Conservation (phyloP, 352 stramenopile genomes). For the Globisporangium mamillatum region DNA sequence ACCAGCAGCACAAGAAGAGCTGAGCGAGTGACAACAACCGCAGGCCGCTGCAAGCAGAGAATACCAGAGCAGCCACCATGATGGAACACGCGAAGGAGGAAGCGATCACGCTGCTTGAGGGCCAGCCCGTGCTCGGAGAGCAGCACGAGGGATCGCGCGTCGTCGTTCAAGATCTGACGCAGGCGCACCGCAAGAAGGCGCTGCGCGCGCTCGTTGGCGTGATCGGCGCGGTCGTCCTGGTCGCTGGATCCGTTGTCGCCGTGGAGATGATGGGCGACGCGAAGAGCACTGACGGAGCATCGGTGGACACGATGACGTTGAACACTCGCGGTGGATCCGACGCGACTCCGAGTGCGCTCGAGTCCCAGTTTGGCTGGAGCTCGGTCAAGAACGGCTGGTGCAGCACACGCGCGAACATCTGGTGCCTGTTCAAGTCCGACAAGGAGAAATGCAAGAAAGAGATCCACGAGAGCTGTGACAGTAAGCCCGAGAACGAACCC, state of each 20-base stretch:
- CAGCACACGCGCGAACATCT: conserved; percentile 16
- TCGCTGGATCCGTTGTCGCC: conserved; percentile 24
- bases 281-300: background rate
- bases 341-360: conserved; percentile 10
- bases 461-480: conserved; percentile 17
- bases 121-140: background rate
- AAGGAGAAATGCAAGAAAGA: conserved; percentile 29
- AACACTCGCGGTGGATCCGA: conserved; percentile 4
- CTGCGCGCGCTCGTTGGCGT: conserved; percentile 8
- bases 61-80: conserved; percentile 2
- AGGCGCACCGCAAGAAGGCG: conserved; percentile 11
- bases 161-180: conserved; percentile 3
- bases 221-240: conserved; percentile 17
- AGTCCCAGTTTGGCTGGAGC: conserved; percentile 26
- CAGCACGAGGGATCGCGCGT: background rate
- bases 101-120: conserved; percentile 13
- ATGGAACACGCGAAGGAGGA: conserved; percentile 14
- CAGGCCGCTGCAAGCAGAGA: background rate
- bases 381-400: conserved; percentile 25
- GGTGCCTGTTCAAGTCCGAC: conserved; percentile 29
- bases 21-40: background rate
- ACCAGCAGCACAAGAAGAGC: background rate
- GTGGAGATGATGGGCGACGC: conserved; percentile 21
- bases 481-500: conserved; percentile 2
- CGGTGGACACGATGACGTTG: conserved; percentile 7